Base-by-base conservation (phyloP, 192 early-diverging fungal species). In the Phlyctochytrium planicorne region DNA sequence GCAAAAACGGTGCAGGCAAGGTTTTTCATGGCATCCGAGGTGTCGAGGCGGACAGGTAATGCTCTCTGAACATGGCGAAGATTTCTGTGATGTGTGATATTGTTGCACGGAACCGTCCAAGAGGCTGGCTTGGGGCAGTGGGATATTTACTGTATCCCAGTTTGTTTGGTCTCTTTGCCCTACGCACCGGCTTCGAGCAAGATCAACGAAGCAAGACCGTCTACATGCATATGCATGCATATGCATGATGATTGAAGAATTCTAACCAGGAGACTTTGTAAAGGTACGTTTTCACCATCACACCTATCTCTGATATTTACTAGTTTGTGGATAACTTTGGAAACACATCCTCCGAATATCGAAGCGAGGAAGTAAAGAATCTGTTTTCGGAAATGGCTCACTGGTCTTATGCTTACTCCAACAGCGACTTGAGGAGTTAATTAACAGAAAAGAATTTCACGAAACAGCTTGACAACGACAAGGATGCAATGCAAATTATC, bases 311-410 rank as follows among this genome's bases (percentile, higher is more conserved):
- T 14, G 55, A 24, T 57, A 25, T 57, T 27, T 57, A 27, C 55
- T 57, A 57, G 55, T 57, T 57, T 25, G 55, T 57, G 14, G 55
- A 57, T 27, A 57, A 57, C 55, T 57, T 57, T 57, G 55, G 55
- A 14, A 4, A 10, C 6, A 25, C 27, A 10, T 29, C 55, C 25
- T 57, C 55, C 20, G 55, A 57, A 14, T 29, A 25, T 27, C 12
- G 27, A 14, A 27, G 27, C 27, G 6, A 14, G 12, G 55, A 14
- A 14, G 25, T 29, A 12, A 14, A 29, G 6, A 6, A 29, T 27
- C 6, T 57, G 14, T 57, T 57, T 27, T 29, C 55, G 14, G 25
- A 12, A 6, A 57, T 57, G 55, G 55, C 55, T 6, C 55, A 57
- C 55, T 57, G 55, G 55, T 20, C 55, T 10, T 57, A 24, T 27